Evolutionary conservation across 202 grass and related monocot species (phyloP), one percentile per base, ranked within the genome.

Genomic region (Eragrostis tef): DNA sequence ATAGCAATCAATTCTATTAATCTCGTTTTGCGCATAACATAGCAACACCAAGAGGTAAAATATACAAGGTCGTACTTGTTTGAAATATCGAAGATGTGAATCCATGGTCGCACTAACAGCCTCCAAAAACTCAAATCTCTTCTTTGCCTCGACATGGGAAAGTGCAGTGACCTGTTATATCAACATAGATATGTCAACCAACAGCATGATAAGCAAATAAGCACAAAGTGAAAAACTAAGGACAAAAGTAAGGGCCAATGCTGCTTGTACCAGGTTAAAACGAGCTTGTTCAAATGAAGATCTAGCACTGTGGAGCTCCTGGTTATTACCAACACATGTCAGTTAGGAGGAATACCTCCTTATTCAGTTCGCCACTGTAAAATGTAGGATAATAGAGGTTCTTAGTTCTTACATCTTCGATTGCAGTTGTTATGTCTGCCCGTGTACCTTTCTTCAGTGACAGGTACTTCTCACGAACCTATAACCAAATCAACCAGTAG

Each of bases 61-160:
- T 77, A 77, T 58, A 67, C 25, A 75, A 83, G 68, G 22, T 13
- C 0, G 13, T 83, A 99, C 96, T 93, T 99, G 96, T 99, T 96
- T 99, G 64, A 99, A 99, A 90, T 99, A 99, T 82, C 91, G 96
- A 80, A 99, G 96, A 93, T 99, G 96, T 36, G 96, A 90, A 78
- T 99, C 96, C 96, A 99, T 99, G 1, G 85, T 99, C 34, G 93
- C 93, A 89, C 93, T 99, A 87, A 96, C 93, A 91, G 96, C 96
- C 83, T 99, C 96, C 77, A 99, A 90, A 92, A 99, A 99, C 81
- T 99, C 96, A 90, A 99, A 99, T 90, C 93, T 95, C 87, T 99
- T 99, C 83, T 99, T 99, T 77, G 87, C 87, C 78, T 99, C 96
- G 7, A 99, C 79, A 74, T 93, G 94, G 63, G 91, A 96, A 93